A percentile compares a stretch with the other conserved stretches of the same genome.
Evolutionary conservation across 2,329 filamentous ascomycete genomes (phyloP).

Genomic region (Tolypocladium cylindrosporum): DNA sequence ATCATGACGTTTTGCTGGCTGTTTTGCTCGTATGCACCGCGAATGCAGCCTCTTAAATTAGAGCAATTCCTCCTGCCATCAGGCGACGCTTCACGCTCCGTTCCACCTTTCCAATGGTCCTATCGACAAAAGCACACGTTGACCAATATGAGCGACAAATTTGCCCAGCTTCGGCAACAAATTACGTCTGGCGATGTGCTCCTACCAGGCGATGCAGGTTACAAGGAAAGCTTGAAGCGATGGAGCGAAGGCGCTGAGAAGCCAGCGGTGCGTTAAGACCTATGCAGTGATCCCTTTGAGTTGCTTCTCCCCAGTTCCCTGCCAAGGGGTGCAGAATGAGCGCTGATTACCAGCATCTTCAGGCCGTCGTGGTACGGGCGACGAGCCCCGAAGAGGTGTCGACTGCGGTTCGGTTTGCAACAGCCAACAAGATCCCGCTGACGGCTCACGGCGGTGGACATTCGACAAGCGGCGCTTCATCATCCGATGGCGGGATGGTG

Average conservation of each 20-base stretch:
- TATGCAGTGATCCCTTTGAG: neutral
- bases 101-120: neutral
- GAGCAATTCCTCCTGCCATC: neutral
- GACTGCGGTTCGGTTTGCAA: constrained; percentile 32
- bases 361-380: constrained; percentile 32
- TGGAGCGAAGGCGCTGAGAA: constrained; percentile 26
- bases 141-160: neutral
- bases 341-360: neutral
- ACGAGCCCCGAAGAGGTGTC: constrained; percentile 28
- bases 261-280: constrained; percentile 15
- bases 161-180: neutral
- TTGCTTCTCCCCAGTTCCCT: neutral
- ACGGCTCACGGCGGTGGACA: constrained; percentile 47
- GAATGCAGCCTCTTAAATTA: neutral
- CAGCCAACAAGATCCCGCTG: constrained; percentile 33
- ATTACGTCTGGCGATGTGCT: constrained; percentile 5
- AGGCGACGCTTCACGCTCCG: neutral
- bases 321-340: neutral
- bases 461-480: constrained; percentile 38
- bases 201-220: constrained; percentile 18
- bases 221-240: constrained; percentile 19
- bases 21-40: neutral
- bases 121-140: neutral
- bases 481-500: constrained; percentile 41
- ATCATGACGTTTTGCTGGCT: neutral